A percentile compares a stretch with the other conserved stretches of the same genome.
These are phyloP conservation scores for Pichia exigua DNA, from an alignment of 805 yeast genomes.

Conservation along the genomic window DNA sequence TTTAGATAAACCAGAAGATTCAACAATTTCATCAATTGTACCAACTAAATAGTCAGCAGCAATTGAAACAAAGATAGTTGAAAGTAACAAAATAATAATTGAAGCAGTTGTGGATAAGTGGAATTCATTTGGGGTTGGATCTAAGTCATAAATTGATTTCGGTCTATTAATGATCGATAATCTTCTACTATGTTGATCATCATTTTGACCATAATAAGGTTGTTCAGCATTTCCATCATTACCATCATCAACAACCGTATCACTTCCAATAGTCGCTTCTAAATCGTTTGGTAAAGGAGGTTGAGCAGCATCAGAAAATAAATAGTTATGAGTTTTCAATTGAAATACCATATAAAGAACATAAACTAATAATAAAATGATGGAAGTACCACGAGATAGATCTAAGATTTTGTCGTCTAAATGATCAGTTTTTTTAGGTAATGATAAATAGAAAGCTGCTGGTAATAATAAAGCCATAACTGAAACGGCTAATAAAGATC, in stretches of 20 bases:
- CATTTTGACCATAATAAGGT: background rate
- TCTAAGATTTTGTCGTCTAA: conserved; percentile 44
- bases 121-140: conserved; percentile 18
- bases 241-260: conserved; percentile 20
- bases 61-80: conserved; percentile 75
- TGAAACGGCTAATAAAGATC: conserved; percentile 84
- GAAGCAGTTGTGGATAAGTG: conserved; percentile 50
- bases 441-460: conserved; percentile 87
- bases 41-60: conserved; percentile 94
- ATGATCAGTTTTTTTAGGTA: conserved; percentile 35
- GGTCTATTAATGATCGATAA: conserved; percentile 24
- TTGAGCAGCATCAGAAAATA: conserved; percentile 51
- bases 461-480: conserved; percentile 86
- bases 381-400: conserved; percentile 78
- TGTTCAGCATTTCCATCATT: background rate
- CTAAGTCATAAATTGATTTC: conserved; percentile 24
- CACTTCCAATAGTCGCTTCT: background rate
- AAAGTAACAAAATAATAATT: conserved; percentile 43
- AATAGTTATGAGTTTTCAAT: conserved; percentile 70
- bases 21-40: conserved; percentile 85
- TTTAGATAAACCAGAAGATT: conserved; percentile 76
- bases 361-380: conserved; percentile 71
- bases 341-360: conserved; percentile 79
- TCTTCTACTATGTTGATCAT: conserved; percentile 16
- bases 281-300: background rate